A percentile compares a stretch with the other conserved stretches of the same genome.
Evolutionary conservation across 345 rosid species (phyloP).

Genomic region (Populus deltoides): DNA sequence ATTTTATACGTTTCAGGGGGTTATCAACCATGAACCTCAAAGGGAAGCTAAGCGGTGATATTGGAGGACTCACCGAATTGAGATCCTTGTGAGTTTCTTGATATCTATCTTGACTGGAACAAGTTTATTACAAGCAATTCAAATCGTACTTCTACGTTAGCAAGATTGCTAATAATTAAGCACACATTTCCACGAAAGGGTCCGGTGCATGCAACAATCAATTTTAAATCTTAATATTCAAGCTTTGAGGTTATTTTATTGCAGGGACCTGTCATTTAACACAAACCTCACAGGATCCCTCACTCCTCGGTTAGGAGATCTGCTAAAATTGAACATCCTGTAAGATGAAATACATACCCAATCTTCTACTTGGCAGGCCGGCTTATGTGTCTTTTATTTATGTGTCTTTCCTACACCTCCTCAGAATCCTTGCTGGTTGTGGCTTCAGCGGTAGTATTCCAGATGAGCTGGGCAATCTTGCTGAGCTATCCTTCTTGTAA

Average conservation of each 20-base stretch:
- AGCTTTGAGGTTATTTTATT: conserved; percentile 12
- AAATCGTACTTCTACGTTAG: not conserved
- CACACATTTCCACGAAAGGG: not conserved
- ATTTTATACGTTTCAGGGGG: conserved; percentile 44
- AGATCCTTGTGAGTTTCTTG: conserved; percentile 66
- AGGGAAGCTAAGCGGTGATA: conserved; percentile 87
- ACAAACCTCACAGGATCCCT: conserved; percentile 68
- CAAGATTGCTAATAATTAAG: not conserved
- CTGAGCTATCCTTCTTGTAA: conserved; percentile 82
- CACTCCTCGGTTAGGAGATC: conserved; percentile 70
- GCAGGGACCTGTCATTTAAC: conserved; percentile 87
- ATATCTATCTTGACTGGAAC: not conserved
- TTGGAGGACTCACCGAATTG: conserved; percentile 79
- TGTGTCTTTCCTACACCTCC: conserved; percentile 2
- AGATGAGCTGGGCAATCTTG: conserved; percentile 72
- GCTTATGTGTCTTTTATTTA: not conserved
- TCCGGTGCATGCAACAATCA: not conserved
- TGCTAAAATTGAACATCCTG: conserved; percentile 75
- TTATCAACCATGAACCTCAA: conserved; percentile 75
- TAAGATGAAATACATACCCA: conserved; percentile 27
- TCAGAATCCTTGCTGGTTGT: conserved; percentile 86
- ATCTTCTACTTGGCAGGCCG: not conserved
- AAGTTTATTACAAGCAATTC: not conserved
- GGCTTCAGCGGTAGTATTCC: conserved; percentile 84
- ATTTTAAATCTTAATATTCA: not conserved